Evolutionary conservation across 2,329 filamentous ascomycete genomes (phyloP).

Genomic region (Fusarium sacchari): DNA sequence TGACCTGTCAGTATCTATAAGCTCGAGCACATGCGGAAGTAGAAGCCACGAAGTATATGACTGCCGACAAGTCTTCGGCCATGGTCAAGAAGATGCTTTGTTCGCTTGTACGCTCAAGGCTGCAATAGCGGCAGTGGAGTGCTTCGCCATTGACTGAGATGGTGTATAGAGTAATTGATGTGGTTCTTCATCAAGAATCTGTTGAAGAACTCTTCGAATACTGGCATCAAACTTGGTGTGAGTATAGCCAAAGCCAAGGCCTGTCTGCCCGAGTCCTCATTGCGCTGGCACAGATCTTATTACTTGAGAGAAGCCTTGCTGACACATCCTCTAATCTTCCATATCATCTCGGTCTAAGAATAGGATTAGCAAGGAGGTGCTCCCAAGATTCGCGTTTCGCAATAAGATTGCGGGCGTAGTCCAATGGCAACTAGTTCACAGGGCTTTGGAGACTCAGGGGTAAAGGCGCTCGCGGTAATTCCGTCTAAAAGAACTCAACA

Average conservation of each 20-base stretch:
- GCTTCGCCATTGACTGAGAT: background rate
- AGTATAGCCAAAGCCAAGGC: background rate
- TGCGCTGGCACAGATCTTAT: background rate
- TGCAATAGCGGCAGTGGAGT: background rate
- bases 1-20: too few relatives aligned
- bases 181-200: too few relatives aligned
- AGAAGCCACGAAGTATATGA: background rate
- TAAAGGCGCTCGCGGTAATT: too few relatives aligned
- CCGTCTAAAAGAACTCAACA: background rate
- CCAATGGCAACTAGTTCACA: background rate
- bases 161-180: background rate
- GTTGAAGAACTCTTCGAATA: background rate
- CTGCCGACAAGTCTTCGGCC: background rate
- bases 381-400: background rate
- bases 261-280: too few relatives aligned
- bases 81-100: too few relatives aligned
- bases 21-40: rapidly evolving
- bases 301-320: background rate
- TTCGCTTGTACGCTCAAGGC: too few relatives aligned
- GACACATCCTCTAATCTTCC: too few relatives aligned
- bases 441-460: background rate
- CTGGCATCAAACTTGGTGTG: background rate
- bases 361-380: too few relatives aligned
- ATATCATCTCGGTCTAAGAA: background rate
- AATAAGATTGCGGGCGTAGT: background rate